Percentiles rank a stretch among this genome's conserved stretches.
Conservation (phyloP, 192 early-diverging fungal species). For the Oehlia diaphana region DNA sequence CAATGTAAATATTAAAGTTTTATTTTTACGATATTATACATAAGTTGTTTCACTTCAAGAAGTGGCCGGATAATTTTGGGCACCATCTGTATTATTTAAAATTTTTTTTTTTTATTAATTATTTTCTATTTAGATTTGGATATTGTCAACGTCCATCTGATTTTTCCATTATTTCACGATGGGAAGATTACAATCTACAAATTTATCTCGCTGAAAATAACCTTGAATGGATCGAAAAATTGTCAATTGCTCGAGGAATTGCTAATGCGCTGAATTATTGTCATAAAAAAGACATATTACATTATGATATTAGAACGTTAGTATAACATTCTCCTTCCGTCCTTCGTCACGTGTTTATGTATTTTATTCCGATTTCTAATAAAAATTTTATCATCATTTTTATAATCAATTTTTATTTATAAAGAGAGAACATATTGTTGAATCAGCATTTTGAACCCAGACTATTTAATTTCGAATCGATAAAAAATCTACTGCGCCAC, state of each 20-base stretch:
- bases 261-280: neutral
- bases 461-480: neutral
- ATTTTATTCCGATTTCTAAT: neutral
- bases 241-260: constrained; percentile 2
- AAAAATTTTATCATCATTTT: neutral
- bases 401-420: neutral
- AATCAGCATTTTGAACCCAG: neutral
- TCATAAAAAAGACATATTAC: constrained; percentile 1
- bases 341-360: neutral
- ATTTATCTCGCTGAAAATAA: neutral
- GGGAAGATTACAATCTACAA: constrained; percentile 9
- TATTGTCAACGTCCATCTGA: neutral
- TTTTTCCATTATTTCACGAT: constrained; percentile 3
- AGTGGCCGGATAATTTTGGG: too few relatives aligned
- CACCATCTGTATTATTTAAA: too few relatives aligned
- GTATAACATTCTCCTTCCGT: neutral
- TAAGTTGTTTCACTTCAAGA: too few relatives aligned
- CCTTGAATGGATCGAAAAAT: neutral
- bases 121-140: neutral
- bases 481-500: neutral
- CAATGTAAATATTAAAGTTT: too few relatives aligned
- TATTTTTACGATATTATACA: too few relatives aligned
- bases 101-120: too few relatives aligned
- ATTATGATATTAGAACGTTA: constrained; percentile 3
- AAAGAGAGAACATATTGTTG: neutral